A percentile compares a stretch with the other conserved stretches of the same genome.
Evolutionary conservation across 2,329 filamentous ascomycete species (phyloP).

Genomic region (Hymenoscyphus fructigenus): DNA sequence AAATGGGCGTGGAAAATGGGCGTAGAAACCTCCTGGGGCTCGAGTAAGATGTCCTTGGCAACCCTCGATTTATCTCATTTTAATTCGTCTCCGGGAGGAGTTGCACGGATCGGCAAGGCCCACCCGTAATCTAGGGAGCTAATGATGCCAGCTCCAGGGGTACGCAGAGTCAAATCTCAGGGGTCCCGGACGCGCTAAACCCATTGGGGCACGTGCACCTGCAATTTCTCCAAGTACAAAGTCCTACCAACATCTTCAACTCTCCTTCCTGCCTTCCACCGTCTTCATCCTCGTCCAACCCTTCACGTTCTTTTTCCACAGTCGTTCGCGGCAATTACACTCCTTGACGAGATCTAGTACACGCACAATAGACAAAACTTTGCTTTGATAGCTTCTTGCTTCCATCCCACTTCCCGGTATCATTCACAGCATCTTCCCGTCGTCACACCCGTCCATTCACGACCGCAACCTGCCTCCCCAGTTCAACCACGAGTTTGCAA

Average conservation of each 20-base stretch:
- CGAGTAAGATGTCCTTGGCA: not conserved
- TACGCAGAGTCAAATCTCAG: not conserved
- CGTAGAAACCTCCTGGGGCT: not conserved
- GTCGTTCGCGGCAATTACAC: conserved; percentile 25
- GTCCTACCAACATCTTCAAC: not conserved
- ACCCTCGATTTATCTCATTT: not conserved
- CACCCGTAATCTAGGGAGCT: not conserved
- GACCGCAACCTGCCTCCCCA: not conserved
- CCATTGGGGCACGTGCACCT: not conserved
- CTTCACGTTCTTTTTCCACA: conserved; percentile 14
- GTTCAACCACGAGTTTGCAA: not conserved
- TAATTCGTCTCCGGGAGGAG: not conserved
- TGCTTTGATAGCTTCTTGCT: conserved; percentile 11
- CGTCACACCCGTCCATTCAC: conserved; percentile 10
- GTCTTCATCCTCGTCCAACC: conserved; percentile 15
- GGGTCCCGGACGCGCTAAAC: not conserved
- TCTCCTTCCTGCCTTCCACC: conserved; percentile 9
- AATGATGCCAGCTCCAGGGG: not conserved
- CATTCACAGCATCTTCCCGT: conserved; percentile 7
- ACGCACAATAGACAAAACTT: not conserved
- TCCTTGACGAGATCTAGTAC: conserved; percentile 15
- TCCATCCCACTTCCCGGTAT: not conserved
- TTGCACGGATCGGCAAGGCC: conserved; percentile 2
- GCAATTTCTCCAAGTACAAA: not conserved
- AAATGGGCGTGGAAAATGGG: no score